Conservation (phyloP, 495 filamentous ascomycete genomes). For the Penicillium verhagenii region DNA sequence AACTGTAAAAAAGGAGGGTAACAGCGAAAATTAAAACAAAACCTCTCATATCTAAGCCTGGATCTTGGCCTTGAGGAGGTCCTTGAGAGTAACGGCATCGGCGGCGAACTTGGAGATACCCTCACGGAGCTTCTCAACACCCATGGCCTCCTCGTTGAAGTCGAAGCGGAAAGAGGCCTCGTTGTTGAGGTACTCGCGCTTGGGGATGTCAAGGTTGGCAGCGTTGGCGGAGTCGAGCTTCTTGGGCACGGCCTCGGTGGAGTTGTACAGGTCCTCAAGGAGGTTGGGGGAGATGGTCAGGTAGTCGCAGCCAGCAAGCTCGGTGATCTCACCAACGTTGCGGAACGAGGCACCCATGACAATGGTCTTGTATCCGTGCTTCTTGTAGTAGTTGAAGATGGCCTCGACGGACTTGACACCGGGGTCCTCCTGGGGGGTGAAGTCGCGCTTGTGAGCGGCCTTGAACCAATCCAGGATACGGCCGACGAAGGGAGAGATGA, state of each 20-base stretch:
- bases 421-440: constrained; percentile 83
- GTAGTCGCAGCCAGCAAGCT: constrained; percentile 98
- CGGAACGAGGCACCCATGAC: constrained; percentile 99
- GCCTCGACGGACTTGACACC: constrained; percentile 91
- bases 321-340: constrained; percentile 92
- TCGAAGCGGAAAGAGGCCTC: constrained; percentile 94
- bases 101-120: constrained; percentile 99
- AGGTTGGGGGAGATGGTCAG: constrained; percentile 96
- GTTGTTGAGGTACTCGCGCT: constrained; percentile 86
- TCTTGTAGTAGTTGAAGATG: constrained; percentile 99
- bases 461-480: constrained; percentile 99
- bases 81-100: constrained; percentile 91
- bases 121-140: constrained; percentile 96
- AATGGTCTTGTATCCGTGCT: constrained; percentile 96
- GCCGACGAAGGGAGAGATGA: constrained; percentile 99
- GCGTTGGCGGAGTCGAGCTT: constrained; percentile 80
- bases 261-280: constrained; percentile 90
- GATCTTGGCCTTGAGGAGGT: constrained; percentile 85
- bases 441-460: constrained; percentile 90
- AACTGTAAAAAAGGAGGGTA: constrained; percentile 7
- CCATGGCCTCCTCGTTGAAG: constrained; percentile 99
- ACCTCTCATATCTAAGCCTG: constrained; percentile 41
- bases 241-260: constrained; percentile 73
- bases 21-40: constrained; percentile 19
- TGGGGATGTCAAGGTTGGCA: constrained; percentile 67